phyloP scores from a whole-genome alignment of 129 eudicot genomes.

The Rutidosis leptorrhynchoides region DNA sequence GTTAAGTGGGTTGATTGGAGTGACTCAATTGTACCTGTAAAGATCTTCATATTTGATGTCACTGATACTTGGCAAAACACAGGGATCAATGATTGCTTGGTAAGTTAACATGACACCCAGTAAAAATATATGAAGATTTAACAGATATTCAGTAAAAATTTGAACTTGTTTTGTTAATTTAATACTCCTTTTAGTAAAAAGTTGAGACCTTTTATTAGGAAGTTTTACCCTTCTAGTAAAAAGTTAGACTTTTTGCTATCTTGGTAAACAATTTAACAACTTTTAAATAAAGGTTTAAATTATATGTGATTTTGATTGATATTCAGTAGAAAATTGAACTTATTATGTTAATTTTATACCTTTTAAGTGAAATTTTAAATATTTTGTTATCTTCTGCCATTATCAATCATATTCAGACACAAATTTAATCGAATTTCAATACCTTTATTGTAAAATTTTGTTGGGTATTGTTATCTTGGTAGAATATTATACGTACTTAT shows the following conservation, averaged over 20 bases:
- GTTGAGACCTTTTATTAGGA: too few relatives aligned
- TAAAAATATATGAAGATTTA: not conserved
- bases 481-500: not conserved
- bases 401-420: not conserved
- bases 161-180: not conserved
- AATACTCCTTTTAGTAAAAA: too few relatives aligned
- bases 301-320: too few relatives aligned
- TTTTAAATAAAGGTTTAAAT: too few relatives aligned
- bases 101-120: constrained; percentile 22
- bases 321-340: too few relatives aligned
- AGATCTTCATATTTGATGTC: constrained; percentile 66
- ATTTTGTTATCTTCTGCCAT: not conserved
- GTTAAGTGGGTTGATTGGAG: constrained; percentile 77
- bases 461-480: not conserved
- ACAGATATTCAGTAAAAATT: not conserved
- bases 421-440: not conserved
- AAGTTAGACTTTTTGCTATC: too few relatives aligned
- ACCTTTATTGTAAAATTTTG: not conserved
- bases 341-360: too few relatives aligned
- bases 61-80: constrained; percentile 60
- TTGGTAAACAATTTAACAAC: too few relatives aligned
- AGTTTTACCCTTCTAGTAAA: too few relatives aligned
- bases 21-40: constrained; percentile 55
- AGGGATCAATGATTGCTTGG: constrained; percentile 56
- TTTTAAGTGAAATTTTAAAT: too few relatives aligned